These are phyloP conservation scores for Buddleja alternifolia DNA, from an alignment of 257 asterid species.

Conservation along the genomic window DNA sequence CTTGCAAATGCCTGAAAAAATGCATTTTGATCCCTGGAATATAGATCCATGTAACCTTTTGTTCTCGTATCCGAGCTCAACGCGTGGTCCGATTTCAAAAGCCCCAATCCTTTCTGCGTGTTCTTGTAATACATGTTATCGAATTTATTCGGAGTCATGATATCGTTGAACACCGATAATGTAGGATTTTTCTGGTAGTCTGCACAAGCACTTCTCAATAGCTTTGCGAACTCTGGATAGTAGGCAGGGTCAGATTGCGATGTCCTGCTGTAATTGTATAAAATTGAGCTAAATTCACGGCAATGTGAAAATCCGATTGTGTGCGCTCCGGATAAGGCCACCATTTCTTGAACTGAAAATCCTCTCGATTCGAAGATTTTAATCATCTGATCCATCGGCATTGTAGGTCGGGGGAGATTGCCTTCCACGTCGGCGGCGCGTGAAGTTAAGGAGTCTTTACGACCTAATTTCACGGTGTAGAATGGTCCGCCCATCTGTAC, in stretches of 20 bases:
- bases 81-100: slow-evolving; percentile 65
- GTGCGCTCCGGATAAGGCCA: slow-evolving; percentile 90
- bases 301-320: slow-evolving; percentile 96
- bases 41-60: slow-evolving; percentile 50
- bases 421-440: slow-evolving; percentile 61
- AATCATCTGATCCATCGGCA: slow-evolving; percentile 61
- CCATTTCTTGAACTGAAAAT: slow-evolving; percentile 76
- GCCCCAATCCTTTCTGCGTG: slow-evolving; percentile 68
- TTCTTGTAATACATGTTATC: slow-evolving; percentile 74
- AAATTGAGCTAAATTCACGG: slow-evolving; percentile 70
- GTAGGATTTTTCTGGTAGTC: slow-evolving; percentile 64
- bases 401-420: slow-evolving; percentile 68
- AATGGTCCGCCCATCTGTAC: slow-evolving; percentile 85
- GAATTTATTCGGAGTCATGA: slow-evolving; percentile 72
- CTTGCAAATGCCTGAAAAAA: slow-evolving; percentile 74
- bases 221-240: slow-evolving; percentile 65
- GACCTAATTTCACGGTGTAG: slow-evolving; percentile 67
- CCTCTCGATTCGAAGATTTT: slow-evolving; percentile 60
- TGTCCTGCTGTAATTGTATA: slow-evolving; percentile 62
- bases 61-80: slow-evolving; percentile 69
- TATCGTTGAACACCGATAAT: slow-evolving; percentile 76
- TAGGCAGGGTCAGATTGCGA: slow-evolving; percentile 67
- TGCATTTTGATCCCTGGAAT: slow-evolving; percentile 53
- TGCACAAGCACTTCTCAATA: slow-evolving; percentile 62
- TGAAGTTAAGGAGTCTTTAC: slow-evolving; percentile 62